phyloP scores from a whole-genome alignment of 1,284 basidiomycete species.

The Puccinia hordei region DNA sequence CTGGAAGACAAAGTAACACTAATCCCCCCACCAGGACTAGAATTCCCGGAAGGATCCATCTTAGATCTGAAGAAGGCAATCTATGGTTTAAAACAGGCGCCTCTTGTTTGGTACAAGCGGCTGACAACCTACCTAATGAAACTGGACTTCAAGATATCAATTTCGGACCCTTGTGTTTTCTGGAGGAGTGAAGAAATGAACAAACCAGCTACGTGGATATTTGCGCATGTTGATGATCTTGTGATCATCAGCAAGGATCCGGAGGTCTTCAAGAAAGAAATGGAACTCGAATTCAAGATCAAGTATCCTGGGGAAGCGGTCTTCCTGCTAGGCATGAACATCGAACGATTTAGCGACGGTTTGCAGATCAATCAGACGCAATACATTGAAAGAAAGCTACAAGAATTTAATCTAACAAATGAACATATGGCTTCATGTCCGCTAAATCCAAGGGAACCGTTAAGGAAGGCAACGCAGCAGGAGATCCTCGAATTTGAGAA shows the following conservation, averaged over 20 bases:
- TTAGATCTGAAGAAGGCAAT: constrained; percentile 10
- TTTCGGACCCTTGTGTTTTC: not conserved
- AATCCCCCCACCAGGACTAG: not conserved
- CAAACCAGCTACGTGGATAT: not conserved
- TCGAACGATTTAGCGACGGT: not conserved
- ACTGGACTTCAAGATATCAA: not conserved
- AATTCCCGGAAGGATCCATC: not conserved
- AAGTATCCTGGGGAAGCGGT: not conserved
- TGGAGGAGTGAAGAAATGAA: not conserved
- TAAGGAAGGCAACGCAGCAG: not conserved
- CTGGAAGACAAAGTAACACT: not conserved
- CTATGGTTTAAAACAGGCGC: constrained; percentile 11
- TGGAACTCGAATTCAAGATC: not conserved
- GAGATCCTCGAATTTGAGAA: not conserved
- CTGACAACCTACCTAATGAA: not conserved
- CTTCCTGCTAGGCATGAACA: not conserved
- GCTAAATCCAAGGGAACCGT: not conserved
- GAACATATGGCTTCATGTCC: not conserved
- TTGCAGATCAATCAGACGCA: not conserved
- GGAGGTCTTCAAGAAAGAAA: not conserved
- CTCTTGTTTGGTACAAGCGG: not conserved
- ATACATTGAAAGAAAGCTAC: not conserved
- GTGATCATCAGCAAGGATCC: not conserved
- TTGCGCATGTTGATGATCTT: constrained; percentile 19
- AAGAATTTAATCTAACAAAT: not conserved